These are phyloP conservation scores for Haberlea rhodopensis DNA, from an alignment of 257 asterid genomes.

Conservation along the genomic window DNA sequence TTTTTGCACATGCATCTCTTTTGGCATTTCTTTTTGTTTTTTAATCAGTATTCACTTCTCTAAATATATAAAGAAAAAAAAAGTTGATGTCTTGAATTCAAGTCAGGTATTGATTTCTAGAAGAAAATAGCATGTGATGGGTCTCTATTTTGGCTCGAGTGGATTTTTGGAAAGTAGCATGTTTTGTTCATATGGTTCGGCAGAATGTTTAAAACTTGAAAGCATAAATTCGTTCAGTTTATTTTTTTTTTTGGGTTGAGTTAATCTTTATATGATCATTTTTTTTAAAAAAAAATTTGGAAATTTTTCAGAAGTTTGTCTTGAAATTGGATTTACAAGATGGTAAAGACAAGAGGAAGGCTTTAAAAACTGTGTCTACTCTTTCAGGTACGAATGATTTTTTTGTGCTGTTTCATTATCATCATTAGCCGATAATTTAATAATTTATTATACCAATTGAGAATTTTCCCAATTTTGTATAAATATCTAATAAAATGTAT, in stretches of 20 bases:
- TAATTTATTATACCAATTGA: background rate
- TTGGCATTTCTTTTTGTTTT: constrained; percentile 11
- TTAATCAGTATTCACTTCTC: background rate
- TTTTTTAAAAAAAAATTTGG: too few relatives aligned
- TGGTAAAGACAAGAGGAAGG: constrained; percentile 68
- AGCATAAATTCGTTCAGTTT: background rate
- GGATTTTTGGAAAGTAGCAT: constrained; percentile 2
- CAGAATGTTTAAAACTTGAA: background rate
- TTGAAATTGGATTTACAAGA: constrained; percentile 67
- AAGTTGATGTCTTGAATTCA: constrained; percentile 19
- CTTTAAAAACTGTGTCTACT: constrained; percentile 70
- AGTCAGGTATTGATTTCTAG: constrained; percentile 9
- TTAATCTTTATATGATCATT: background rate
- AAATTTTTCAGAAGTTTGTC: constrained; percentile 57
- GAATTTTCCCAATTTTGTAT: background rate
- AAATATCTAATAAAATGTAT: too few relatives aligned
- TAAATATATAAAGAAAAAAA: constrained; percentile 24
- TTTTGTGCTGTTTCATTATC: background rate
- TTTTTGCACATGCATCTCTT: constrained; percentile 28
- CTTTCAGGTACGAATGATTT: constrained; percentile 49
- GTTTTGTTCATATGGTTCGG: constrained; percentile 6
- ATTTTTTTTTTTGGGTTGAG: background rate
- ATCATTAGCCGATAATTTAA: background rate
- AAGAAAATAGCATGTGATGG: too few relatives aligned
- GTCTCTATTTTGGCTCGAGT: background rate